Conservation (phyloP, 306 rosid species). For the Begonia loranthoides region DNA sequence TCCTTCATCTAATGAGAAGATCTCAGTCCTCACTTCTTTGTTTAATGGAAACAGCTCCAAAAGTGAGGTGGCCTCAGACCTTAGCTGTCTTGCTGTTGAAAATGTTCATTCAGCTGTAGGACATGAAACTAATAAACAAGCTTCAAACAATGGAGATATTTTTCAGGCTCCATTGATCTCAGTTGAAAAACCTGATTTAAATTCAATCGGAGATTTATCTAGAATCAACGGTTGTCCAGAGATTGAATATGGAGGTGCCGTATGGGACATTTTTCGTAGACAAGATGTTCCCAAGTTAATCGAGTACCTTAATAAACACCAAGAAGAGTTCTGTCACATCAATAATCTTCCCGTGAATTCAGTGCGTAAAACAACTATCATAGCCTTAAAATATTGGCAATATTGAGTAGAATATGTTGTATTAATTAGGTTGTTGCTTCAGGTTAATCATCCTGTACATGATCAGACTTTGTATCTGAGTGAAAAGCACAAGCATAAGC, state of each 20-base stretch:
- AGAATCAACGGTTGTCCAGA: conserved; percentile 1
- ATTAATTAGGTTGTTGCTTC: conserved; percentile 15
- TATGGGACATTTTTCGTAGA: conserved; percentile 69
- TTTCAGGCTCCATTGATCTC: too few species aligned
- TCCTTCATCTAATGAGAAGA: background rate
- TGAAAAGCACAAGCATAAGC: conserved; percentile 42
- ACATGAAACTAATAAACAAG: too few species aligned
- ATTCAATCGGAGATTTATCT: too few species aligned
- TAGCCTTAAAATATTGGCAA: background rate
- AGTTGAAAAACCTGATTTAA: too few species aligned
- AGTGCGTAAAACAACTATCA: conserved; percentile 25
- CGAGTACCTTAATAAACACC: conserved; percentile 41
- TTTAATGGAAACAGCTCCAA: too few species aligned
- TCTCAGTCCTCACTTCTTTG: background rate
- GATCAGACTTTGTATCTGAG: conserved; percentile 57
- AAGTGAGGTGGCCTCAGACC: too few species aligned
- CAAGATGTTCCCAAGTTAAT: conserved; percentile 55
- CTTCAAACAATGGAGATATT: too few species aligned
- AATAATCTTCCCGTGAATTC: conserved; percentile 33
- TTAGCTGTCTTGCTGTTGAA: too few species aligned
- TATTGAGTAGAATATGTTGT: conserved; percentile 7
- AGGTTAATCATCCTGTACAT: conserved; percentile 65
- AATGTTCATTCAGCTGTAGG: too few species aligned
- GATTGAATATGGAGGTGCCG: conserved; percentile 39
- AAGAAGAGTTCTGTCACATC: conserved; percentile 44